Base-by-base conservation (phyloP, 345 rosid genomes). In the Dipteronia sinensis region DNA sequence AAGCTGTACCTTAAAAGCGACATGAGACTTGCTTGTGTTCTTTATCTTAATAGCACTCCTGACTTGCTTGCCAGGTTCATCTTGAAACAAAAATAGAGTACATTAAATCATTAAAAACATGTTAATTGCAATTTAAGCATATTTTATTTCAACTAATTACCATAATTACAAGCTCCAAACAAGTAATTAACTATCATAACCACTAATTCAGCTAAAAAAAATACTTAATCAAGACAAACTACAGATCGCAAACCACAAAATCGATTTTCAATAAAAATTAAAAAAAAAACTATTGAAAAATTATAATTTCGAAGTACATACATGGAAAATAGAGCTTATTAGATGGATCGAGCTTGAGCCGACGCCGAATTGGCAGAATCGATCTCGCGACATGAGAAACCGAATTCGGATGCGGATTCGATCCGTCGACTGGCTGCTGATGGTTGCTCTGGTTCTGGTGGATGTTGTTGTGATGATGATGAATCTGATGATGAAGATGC, bases 31-130 rank as follows among this genome's bases (percentile, higher is more conserved):
- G 96, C 97, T 94, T 0, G 89, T 90, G 81, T 97, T 97, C 82
- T 97, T 97, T 49, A 97, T 93, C 88, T 85, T 94, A 79, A 97
- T 88, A 29, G 98, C 99, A 25, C 98, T 97, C 78, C 97, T 90
- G 12, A 87, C 98, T 82, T 97, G 99, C 91, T 97, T 97, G 76
- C 98, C 99, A 77, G 98, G 93, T 88, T 97, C 99, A 86, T 94
- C 99, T 97, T 75, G 71, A 86, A 77, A 82, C 61, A 61, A 75
- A 77, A 59, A 40, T 4, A 58, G 67, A 40, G 7, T 7, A 74
- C 1, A 22, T 59, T 20, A 27, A 59, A 47, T 15, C 38, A 51
- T 17, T 6, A n/a, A 31, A 7, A 42, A 1, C 38, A 55, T 31
- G 12, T 58, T 55, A 53, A 53, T 3, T 19, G 29, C 65, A 56